These are phyloP conservation scores for Turritis glabra DNA, from an alignment of 345 rosid species.

Conservation along the genomic window DNA sequence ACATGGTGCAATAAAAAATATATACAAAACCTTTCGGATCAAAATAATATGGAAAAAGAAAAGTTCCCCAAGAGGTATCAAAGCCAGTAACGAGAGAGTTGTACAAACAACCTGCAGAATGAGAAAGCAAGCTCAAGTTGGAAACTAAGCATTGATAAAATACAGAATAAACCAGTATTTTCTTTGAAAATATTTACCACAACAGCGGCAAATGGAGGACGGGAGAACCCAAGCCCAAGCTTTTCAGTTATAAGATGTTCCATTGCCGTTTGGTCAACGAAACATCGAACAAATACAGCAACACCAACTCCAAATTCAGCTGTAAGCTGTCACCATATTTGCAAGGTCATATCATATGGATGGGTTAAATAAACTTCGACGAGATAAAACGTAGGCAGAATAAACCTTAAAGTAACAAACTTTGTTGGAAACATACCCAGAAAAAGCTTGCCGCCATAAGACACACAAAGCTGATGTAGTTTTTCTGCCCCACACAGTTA, in stretches of 20 bases:
- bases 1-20: neutral
- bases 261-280: conserved; percentile 66
- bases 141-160: conserved; percentile 7
- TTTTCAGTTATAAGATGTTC: conserved; percentile 70
- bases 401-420: neutral
- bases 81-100: conserved; percentile 73
- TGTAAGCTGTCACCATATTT: conserved; percentile 56
- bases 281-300: conserved; percentile 84
- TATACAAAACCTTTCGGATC: conserved; percentile 63
- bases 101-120: conserved; percentile 74
- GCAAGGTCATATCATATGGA: neutral
- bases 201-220: conserved; percentile 69
- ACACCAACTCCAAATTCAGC: conserved; percentile 90
- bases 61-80: conserved; percentile 82
- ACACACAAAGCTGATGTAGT: conserved; percentile 82
- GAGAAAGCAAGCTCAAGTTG: neutral
- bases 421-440: conserved; percentile 61
- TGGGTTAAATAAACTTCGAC: neutral
- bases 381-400: neutral
- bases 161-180: neutral
- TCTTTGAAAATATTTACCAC: conserved; percentile 54
- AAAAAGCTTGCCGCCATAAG: conserved; percentile 84
- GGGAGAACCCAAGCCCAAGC: conserved; percentile 87
- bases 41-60: conserved; percentile 90
- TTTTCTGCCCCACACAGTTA: conserved; percentile 92